These are phyloP conservation scores for Rheum nobile DNA, from an alignment of 148 eudicot species.

Conservation along the genomic window DNA sequence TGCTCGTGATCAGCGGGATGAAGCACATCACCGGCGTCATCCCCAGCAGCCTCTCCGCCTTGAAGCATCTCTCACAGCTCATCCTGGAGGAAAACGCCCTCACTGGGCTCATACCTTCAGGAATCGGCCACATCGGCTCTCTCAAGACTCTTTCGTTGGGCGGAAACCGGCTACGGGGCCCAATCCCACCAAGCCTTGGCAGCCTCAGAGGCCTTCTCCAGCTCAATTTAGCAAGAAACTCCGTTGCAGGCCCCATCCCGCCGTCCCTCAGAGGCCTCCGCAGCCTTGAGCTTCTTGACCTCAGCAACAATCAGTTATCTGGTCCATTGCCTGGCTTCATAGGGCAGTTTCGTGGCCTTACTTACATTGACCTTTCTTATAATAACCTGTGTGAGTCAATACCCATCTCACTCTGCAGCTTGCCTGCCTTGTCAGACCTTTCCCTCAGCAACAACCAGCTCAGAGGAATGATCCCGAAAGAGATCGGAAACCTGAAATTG, in stretches of 20 bases:
- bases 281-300: constrained; percentile 46
- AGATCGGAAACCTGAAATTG: constrained; percentile 44
- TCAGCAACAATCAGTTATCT: constrained; percentile 47
- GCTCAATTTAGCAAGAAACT: constrained; percentile 50
- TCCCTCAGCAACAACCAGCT: constrained; percentile 51
- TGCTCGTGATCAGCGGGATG: constrained; percentile 70
- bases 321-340: constrained; percentile 52
- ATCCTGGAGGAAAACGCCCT: constrained; percentile 65
- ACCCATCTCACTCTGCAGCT: constrained; percentile 41
- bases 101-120: constrained; percentile 45
- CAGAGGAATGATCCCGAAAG: constrained; percentile 43
- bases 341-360: constrained; percentile 42
- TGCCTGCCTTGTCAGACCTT: constrained; percentile 39
- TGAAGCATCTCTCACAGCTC: constrained; percentile 50
- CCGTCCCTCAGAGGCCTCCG: constrained; percentile 22
- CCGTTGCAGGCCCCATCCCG: constrained; percentile 44
- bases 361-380: constrained; percentile 43
- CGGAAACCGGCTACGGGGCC: constrained; percentile 50
- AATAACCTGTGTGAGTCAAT: constrained; percentile 56
- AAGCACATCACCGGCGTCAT: constrained; percentile 43
- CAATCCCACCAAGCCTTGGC: constrained; percentile 49
- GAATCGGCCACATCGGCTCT: constrained; percentile 33
- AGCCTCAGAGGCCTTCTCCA: constrained; percentile 31
- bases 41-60: constrained; percentile 39
- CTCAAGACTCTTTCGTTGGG: constrained; percentile 44